Evolutionary conservation across 305 asterid species (phyloP), one percentile per base, ranked within the genome.

Genomic region (Fraxinus sp.): DNA sequence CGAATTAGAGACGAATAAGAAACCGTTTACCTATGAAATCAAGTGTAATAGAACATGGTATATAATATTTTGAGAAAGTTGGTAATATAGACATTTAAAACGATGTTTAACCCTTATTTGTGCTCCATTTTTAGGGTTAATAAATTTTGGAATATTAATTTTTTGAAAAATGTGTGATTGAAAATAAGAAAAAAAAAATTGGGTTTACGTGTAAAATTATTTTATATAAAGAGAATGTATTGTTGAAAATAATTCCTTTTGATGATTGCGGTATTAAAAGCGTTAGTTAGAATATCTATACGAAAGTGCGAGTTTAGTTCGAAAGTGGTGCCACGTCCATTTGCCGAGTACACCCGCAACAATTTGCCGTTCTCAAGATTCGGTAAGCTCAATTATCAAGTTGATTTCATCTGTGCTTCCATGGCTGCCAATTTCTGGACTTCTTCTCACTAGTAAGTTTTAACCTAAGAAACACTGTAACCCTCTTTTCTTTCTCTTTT

Each of bases 341-440:
- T 52, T 52, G 22, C 64, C 64, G 64, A 16, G 64, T 49, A 14
- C 62, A 14, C 62, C 8, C 62, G 62, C 20, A 49, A 55, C 66
- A 22, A 75, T 8, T 22, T 10, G 32, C 64, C 18, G 35, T 76
- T 41, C 62, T 52, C 33, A 13, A 33, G 77, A 7, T 37, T 33
- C 8, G n/a, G 22, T 81, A 3, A 24, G 73, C 73, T 64, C 33
- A 24, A 26, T 10, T 24, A 28, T 73, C 74, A n/a, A 68, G 30
- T 76, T 79, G 55, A 59, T 74, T 36, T 82, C 74, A 7, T 80
- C 84, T 33, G 82, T 14, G 44, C 37, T 66, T n/a, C 81, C 83
- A 94, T 93, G 98, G 97, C 97, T 46, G 92, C 98, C 79, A 94
- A 94, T 90, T 94, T 94, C 91, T 94, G 98, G 98, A 88, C 92